Percentiles rank a stretch among this genome's conserved stretches.
Evolutionary conservation across 106 monocot genomes (phyloP).

Genomic region (Allium sativum): DNA sequence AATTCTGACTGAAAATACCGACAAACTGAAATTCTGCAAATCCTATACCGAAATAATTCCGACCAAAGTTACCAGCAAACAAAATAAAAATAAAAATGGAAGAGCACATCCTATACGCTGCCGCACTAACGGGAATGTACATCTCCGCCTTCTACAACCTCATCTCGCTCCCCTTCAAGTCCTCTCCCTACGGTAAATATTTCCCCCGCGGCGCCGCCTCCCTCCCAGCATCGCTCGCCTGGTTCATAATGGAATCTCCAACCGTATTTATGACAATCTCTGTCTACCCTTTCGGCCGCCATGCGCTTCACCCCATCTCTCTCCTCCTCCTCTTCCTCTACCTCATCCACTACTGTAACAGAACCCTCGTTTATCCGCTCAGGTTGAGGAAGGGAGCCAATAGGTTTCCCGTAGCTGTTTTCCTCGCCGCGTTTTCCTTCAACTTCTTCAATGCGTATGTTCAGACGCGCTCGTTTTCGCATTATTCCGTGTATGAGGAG

Average conservation of each 20-base stretch:
- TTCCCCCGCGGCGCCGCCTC: slow-evolving; percentile 33
- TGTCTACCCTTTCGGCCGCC: slow-evolving; percentile 1
- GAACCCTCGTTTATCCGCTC: slow-evolving; percentile 42
- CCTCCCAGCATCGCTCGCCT: slow-evolving; percentile 38
- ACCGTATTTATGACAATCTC: slow-evolving; percentile 20
- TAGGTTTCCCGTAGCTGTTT: slow-evolving; percentile 31
- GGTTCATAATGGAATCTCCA: slow-evolving; percentile 82
- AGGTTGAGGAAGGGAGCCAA: neutral
- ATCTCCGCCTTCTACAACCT: slow-evolving; percentile 19
- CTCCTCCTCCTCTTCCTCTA: slow-evolving; percentile 30
- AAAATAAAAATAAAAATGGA: too few relatives aligned
- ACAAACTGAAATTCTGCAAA: too few relatives aligned
- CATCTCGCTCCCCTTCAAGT: slow-evolving; percentile 35
- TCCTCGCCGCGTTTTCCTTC: slow-evolving; percentile 46
- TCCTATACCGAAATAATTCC: too few relatives aligned
- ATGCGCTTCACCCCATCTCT: neutral
- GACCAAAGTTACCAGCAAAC: too few relatives aligned
- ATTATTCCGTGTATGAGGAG: neutral
- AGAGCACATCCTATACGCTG: slow-evolving; percentile 1
- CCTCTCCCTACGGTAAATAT: slow-evolving; percentile 71
- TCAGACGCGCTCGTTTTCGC: slow-evolving; percentile 52
- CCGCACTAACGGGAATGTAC: neutral
- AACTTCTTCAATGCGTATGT: slow-evolving; percentile 16
- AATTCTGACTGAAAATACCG: too few relatives aligned
- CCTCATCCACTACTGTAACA: slow-evolving; percentile 51